These are phyloP conservation scores for Neurospora sp. DNA, from an alignment of 495 filamentous ascomycete species.

Conservation along the genomic window DNA sequence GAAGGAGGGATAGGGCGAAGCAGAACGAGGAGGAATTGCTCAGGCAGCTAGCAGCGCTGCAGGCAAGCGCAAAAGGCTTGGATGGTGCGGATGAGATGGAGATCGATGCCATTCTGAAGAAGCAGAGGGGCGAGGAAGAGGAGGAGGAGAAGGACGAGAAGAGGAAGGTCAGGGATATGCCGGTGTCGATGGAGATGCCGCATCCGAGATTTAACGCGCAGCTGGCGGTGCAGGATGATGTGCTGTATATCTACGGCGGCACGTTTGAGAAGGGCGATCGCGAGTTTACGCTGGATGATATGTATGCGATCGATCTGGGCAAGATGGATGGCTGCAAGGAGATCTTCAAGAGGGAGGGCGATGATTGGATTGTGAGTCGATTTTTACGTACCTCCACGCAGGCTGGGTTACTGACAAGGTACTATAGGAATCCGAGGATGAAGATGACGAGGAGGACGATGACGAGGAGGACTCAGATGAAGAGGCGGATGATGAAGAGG, in stretches of 20 bases:
- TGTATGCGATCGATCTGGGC: constrained; percentile 83
- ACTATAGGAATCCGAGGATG: constrained; percentile 51
- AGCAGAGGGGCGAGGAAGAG: constrained; percentile 11
- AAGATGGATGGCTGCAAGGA: constrained; percentile 88
- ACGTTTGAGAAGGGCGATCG: constrained; percentile 91
- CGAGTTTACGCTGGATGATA: constrained; percentile 89
- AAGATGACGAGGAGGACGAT: constrained; percentile 54
- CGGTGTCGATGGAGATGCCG: constrained; percentile 64
- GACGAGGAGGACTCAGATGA: constrained; percentile 62
- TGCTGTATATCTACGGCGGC: constrained; percentile 85
- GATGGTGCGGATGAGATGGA: constrained; percentile 49
- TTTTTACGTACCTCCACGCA: not conserved
- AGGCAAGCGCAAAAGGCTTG: constrained; percentile 28
- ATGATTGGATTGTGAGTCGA: constrained; percentile 64
- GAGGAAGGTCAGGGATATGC: constrained; percentile 40
- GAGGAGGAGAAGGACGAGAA: constrained; percentile 39
- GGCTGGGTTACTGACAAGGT: constrained; percentile 14
- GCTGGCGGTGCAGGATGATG: constrained; percentile 82
- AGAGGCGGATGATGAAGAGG: constrained; percentile 58
- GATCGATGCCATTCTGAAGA: constrained; percentile 22
- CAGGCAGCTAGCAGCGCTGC: constrained; percentile 69
- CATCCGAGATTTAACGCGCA: constrained; percentile 83
- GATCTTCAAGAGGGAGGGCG: constrained; percentile 72
- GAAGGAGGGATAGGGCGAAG: constrained; percentile 58
- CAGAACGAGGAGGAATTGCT: constrained; percentile 86